A percentile compares a stretch with the other conserved stretches of the same genome.
Conservation (phyloP, 2,329 filamentous ascomycete species). For the Penicillium sp. region DNA sequence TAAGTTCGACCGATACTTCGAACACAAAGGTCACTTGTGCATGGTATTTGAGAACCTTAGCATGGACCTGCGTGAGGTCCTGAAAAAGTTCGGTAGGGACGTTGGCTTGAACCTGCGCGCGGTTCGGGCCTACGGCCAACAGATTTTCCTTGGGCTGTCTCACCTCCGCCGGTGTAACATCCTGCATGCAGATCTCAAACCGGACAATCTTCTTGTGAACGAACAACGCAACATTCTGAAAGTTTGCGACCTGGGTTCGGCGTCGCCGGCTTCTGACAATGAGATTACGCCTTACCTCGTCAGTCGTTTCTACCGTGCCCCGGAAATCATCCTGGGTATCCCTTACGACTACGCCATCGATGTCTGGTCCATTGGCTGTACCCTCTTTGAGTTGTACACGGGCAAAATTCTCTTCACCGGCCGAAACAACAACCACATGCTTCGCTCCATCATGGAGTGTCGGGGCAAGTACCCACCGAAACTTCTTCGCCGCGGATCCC, state of each 20-base stretch:
- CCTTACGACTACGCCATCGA: conserved; percentile 92
- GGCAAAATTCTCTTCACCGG: conserved; percentile 97
- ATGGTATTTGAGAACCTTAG: conserved; percentile 95
- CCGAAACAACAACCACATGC: conserved; percentile 97
- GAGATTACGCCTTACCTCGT: conserved; percentile 94
- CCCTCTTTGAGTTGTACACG: conserved; percentile 93
- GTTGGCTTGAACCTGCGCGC: conserved; percentile 87
- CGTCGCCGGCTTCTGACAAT: conserved; percentile 84
- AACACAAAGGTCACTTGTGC: conserved; percentile 92
- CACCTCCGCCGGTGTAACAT: conserved; percentile 91
- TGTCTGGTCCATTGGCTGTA: conserved; percentile 98
- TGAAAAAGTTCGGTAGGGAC: conserved; percentile 95
- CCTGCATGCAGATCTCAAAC: conserved; percentile 93
- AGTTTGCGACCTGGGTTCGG: conserved; percentile 95
- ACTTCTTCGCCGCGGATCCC: conserved; percentile 76
- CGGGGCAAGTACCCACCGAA: conserved; percentile 89
- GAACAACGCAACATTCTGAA: conserved; percentile 82
- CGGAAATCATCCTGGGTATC: conserved; percentile 96
- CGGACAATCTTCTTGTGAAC: conserved; percentile 94
- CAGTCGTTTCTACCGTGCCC: conserved; percentile 94
- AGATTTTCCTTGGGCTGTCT: conserved; percentile 87
- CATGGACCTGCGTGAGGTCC: conserved; percentile 86
- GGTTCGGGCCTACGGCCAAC: conserved; percentile 84
- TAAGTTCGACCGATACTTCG: conserved; percentile 81
- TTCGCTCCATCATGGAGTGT: conserved; percentile 93